Evolutionary conservation across 179 eudicot species (phyloP).

Genomic region (Spinacia oleracea): DNA sequence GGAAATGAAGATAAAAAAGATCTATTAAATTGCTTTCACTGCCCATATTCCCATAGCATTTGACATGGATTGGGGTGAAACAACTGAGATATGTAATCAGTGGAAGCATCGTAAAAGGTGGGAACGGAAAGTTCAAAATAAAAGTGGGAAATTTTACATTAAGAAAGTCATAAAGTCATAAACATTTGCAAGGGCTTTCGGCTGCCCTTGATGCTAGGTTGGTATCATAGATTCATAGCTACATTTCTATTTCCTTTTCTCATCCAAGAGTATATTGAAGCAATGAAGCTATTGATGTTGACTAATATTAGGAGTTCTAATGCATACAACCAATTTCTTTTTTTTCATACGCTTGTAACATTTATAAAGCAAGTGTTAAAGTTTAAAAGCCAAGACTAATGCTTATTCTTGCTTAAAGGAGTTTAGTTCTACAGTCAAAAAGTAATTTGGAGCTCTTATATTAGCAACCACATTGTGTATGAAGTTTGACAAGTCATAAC

Average conservation of each 20-base stretch:
- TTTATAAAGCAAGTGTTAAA: background rate
- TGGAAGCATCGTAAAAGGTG: no score
- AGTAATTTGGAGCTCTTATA: background rate
- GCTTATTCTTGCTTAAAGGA: background rate
- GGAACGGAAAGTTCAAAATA: background rate
- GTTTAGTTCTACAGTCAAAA: no score
- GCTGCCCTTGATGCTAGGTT: background rate
- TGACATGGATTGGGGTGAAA: background rate
- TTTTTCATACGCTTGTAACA: background rate
- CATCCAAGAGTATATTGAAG: background rate
- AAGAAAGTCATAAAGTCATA: background rate
- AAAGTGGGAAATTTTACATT: no score
- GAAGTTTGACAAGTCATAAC: background rate
- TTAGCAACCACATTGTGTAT: background rate
- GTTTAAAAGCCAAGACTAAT: background rate
- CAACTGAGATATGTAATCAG: background rate
- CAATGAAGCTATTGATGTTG: background rate
- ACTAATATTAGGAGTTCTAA: background rate
- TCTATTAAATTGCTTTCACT: no score
- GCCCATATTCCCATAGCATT: background rate
- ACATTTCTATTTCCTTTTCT: background rate
- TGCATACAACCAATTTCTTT: background rate
- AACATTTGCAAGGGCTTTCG: background rate
- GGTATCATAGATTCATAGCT: background rate
- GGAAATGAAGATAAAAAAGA: no score